Base-by-base conservation (phyloP, 2,329 filamentous ascomycete species). In the Malbranchea cinnamomea region DNA sequence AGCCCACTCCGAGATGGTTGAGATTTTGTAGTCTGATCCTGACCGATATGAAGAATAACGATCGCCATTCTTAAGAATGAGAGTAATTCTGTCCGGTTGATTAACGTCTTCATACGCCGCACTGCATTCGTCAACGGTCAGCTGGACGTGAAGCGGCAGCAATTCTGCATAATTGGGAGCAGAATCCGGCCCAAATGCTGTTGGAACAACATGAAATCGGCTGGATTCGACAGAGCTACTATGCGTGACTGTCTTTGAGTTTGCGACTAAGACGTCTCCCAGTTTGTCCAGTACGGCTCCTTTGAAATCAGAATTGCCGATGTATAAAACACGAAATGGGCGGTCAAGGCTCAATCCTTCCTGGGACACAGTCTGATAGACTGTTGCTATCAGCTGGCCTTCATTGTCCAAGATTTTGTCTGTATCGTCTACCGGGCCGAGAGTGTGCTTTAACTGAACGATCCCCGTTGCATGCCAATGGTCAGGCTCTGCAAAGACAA, bases 121-220 rank as follows among this genome's bases (percentile, higher is more conserved):
- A 23, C 52, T 38, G 34, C 59, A 63, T 34, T 62, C 59, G 26
- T 65, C 59, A 21, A 65, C 59, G 29, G 60, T 52, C 9, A 65
- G 50, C 37, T 63, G 59, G 10, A 60, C 51, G 45, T 56, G 54
- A 26, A 56, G 60, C 17, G 57, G 59, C 15, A 65, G 54, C 15
- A 65, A 54, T 28, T 64, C 59, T 9, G 61, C 60, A 42, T 59
- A 59, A 23, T 60, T 61, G 5, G 60, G 54, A 19, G 56, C 45
- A 16, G 55, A 48, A 13, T 54, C 59, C 20, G 52, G 49, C 26
- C 59, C 60, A 41, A 59, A 62, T 1, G 59, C 59, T 6, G 60
- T 58, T 7, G 60, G 60, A 20, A 64, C 54, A 33, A 64, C 54
- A 41, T 62, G 60, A 37, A 59, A 64, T 24, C 57, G 52, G 20